phyloP scores from a whole-genome alignment of 2,329 filamentous ascomycete species.

The Colletotrichum sidae region DNA sequence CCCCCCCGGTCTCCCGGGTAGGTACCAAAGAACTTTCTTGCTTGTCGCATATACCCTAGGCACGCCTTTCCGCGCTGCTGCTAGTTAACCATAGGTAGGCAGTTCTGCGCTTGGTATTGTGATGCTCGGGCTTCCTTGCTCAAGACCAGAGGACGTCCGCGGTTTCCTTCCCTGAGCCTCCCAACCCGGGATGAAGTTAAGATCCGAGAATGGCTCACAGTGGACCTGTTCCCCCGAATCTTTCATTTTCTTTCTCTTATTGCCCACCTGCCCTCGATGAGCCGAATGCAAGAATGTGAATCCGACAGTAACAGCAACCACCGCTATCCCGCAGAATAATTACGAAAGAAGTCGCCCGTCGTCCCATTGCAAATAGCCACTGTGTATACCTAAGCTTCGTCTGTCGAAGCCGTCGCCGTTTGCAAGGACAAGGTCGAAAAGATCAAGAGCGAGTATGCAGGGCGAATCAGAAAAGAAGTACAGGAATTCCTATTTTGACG shows the following conservation, averaged over 20 bases:
- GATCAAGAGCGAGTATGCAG: constrained; percentile 75
- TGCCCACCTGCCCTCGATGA: background rate
- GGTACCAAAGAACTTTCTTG: no score
- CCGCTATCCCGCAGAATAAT: constrained; percentile 75
- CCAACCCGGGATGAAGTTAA: no score
- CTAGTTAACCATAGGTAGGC: no score
- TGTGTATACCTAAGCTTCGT: constrained; percentile 70
- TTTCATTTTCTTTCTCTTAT: constrained; percentile 7
- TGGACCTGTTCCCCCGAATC: constrained; percentile 21
- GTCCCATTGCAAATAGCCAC: constrained; percentile 58
- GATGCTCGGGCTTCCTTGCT: no score
- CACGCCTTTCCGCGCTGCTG: no score
- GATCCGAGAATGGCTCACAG: constrained; percentile 12
- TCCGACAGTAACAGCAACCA: constrained; percentile 63
- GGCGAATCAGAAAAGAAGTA: constrained; percentile 81
- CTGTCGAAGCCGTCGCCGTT: constrained; percentile 76
- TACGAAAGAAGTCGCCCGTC: constrained; percentile 70
- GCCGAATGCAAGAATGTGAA: constrained; percentile 13
- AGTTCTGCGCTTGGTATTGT: no score
- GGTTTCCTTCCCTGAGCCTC: no score
- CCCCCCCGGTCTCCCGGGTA: no score
- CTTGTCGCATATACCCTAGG: no score
- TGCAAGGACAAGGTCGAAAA: constrained; percentile 74
- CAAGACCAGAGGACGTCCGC: no score
- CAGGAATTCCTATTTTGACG: constrained; percentile 86